Evolutionary conservation across 2,329 filamentous ascomycete species (phyloP).

Genomic region (Harringtonia lauricola): DNA sequence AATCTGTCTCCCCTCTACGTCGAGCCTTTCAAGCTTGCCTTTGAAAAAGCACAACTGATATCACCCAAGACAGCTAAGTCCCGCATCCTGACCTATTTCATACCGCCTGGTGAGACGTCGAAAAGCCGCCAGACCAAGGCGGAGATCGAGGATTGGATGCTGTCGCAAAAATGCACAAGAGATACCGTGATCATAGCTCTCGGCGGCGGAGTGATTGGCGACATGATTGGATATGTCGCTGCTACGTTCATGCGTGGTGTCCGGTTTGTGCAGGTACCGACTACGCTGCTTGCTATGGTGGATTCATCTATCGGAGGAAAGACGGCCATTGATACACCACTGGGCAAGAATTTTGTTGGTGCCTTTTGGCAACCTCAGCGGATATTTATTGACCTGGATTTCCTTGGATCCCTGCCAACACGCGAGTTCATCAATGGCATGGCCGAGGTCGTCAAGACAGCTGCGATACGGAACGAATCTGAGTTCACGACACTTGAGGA

Average conservation of each 20-base stretch:
- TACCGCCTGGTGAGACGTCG: constrained; percentile 84
- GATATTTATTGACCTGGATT: constrained; percentile 88
- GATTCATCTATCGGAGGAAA: constrained; percentile 98
- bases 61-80: constrained; percentile 28
- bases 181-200: constrained; percentile 93
- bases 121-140: constrained; percentile 91
- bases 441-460: constrained; percentile 97
- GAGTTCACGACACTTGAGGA: constrained; percentile 80
- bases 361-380: constrained; percentile 93
- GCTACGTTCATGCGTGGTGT: constrained; percentile 98
- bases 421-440: constrained; percentile 97
- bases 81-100: constrained; percentile 73
- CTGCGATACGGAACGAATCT: constrained; percentile 84
- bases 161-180: constrained; percentile 83
- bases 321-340: constrained; percentile 91
- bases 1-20: constrained; percentile 78
- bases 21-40: constrained; percentile 59
- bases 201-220: constrained; percentile 92
- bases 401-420: constrained; percentile 80
- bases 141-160: constrained; percentile 95
- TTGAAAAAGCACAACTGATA: constrained; percentile 34
- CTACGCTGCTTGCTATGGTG: constrained; percentile 91
- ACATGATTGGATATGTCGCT: constrained; percentile 95
- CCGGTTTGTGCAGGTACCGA: constrained; percentile 92
- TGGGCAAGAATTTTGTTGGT: constrained; percentile 92